phyloP scores from a whole-genome alignment of 768 basidiomycete species.

The Chiua virens region DNA sequence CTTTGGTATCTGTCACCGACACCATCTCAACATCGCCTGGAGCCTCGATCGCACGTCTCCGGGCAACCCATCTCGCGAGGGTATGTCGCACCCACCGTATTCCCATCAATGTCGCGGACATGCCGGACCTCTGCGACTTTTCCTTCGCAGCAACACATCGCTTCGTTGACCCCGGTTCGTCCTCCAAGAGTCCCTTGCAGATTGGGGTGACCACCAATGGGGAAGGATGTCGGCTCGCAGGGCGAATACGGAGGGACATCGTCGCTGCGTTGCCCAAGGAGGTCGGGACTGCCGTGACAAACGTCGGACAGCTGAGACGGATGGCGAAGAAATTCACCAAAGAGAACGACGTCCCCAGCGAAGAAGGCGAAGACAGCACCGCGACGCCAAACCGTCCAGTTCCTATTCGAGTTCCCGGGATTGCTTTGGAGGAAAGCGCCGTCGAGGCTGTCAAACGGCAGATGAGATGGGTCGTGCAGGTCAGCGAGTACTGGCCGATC shows the following conservation, averaged over 20 bases:
- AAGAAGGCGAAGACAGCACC: constrained; percentile 53
- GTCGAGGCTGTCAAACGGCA: constrained; percentile 56
- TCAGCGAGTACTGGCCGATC: constrained; percentile 96
- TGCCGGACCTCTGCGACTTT: constrained; percentile 85
- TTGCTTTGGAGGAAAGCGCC: constrained; percentile 34
- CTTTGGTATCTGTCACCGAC: constrained; percentile 79
- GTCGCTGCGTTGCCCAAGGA: constrained; percentile 70
- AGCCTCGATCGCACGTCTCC: constrained; percentile 29
- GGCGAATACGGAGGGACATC: constrained; percentile 79
- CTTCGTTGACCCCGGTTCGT: constrained; percentile 54
- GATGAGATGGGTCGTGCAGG: constrained; percentile 92
- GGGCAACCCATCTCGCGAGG: constrained; percentile 57
- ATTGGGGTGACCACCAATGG: constrained; percentile 91
- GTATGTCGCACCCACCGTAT: constrained; percentile 59
- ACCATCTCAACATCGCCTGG: constrained; percentile 55
- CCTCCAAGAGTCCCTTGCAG: constrained; percentile 55
- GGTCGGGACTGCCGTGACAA: constrained; percentile 71
- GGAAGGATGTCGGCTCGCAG: constrained; percentile 81
- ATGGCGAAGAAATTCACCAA: constrained; percentile 42
- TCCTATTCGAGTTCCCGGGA: constrained; percentile 32
- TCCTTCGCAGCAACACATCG: constrained; percentile 86
- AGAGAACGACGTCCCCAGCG: not conserved
- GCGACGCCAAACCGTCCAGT: constrained; percentile 70
- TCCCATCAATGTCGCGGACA: constrained; percentile 85
- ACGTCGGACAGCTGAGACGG: constrained; percentile 66